Conservation (phyloP, 176 grass and related monocot genomes). For the Rhynchospora breviuscula region DNA sequence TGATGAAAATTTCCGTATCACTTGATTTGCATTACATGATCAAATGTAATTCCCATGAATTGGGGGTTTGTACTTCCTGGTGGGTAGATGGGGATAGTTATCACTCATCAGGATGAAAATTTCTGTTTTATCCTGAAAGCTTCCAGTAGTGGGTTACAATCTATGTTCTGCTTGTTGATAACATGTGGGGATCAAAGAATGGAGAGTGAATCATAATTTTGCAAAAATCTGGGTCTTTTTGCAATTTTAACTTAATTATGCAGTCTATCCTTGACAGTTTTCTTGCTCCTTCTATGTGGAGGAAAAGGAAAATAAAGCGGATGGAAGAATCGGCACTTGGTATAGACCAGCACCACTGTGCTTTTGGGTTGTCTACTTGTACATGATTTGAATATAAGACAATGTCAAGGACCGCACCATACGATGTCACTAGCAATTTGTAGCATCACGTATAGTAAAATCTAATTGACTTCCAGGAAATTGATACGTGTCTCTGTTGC, state of each 20-base stretch:
- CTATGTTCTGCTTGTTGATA: not conserved
- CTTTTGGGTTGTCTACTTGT: not conserved
- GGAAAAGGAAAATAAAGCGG: not conserved
- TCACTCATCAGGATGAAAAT: not conserved
- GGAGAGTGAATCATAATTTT: not conserved
- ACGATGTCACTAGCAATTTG: not conserved
- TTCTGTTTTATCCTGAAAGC: not conserved
- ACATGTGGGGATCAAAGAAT: not conserved
- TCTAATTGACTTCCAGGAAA: not conserved
- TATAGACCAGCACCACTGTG: not conserved
- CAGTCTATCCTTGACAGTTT: not conserved
- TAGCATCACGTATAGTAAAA: not conserved
- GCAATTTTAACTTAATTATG: not conserved
- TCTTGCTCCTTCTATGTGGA: not conserved
- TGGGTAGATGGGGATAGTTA: not conserved
- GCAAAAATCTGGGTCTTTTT: not conserved
- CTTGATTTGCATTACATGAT: not conserved
- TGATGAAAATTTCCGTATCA: not conserved
- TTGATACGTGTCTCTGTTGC: not conserved
- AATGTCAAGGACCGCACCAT: not conserved
- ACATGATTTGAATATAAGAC: not conserved
- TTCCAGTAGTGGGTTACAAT: not conserved
- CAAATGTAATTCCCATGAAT: not conserved
- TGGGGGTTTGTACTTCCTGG: not conserved
- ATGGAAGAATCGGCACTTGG: not conserved